These are phyloP conservation scores for Trypanosoma scelopori DNA, from an alignment of 208 protist genomes.

Conservation along the genomic window DNA sequence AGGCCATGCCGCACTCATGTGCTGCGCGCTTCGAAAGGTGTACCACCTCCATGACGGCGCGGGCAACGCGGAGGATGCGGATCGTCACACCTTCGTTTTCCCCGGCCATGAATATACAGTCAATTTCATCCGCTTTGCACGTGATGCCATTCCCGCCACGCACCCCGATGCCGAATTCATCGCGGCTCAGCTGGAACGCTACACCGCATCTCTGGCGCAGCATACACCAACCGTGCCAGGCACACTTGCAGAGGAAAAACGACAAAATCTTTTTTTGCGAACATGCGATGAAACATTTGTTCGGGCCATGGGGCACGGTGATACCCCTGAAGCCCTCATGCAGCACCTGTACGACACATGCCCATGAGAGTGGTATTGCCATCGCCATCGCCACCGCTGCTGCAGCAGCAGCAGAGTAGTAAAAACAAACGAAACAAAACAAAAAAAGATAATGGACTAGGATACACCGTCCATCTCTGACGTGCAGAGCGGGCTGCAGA, in stretches of 20 bases:
- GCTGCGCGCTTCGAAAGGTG: slow-evolving; percentile 60
- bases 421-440: slow-evolving; percentile 1
- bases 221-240: slow-evolving; percentile 72
- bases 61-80: slow-evolving; percentile 11
- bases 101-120: slow-evolving; percentile 91
- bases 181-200: slow-evolving; percentile 40
- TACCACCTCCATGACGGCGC: slow-evolving; percentile 48
- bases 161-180: slow-evolving; percentile 47
- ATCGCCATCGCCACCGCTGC: too few relatives aligned
- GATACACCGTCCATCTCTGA: too few relatives aligned
- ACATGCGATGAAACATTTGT: slow-evolving; percentile 57
- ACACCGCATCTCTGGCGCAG: slow-evolving; percentile 39
- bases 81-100: slow-evolving; percentile 69
- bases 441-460: too few relatives aligned
- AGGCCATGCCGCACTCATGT: slow-evolving; percentile 81
- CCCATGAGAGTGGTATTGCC: slow-evolving; percentile 32
- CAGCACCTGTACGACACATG: slow-evolving; percentile 80
- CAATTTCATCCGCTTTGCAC: slow-evolving; percentile 73
- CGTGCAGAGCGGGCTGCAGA: too few relatives aligned
- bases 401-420: too few relatives aligned
- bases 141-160: slow-evolving; percentile 22
- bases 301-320: slow-evolving; percentile 40
- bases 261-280: slow-evolving; percentile 87
- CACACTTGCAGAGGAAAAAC: slow-evolving; percentile 79
- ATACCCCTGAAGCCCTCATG: slow-evolving; percentile 55